Evolutionary conservation across 495 filamentous ascomycete genomes (phyloP).

Genomic region (Aspergillus cristatus): DNA sequence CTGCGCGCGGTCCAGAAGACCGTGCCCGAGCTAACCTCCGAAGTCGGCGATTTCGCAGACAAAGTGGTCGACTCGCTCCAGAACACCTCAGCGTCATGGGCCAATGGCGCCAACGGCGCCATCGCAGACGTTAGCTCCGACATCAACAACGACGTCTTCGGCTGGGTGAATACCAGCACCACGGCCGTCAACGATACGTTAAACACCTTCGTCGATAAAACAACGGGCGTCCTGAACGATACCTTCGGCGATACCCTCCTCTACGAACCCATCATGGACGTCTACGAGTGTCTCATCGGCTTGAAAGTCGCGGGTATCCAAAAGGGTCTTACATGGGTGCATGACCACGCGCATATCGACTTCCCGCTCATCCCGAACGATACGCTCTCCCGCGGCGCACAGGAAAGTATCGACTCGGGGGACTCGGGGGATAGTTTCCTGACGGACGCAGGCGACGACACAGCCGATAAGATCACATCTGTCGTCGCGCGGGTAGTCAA

Average conservation of each 20-base stretch:
- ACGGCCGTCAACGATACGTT: conserved; percentile 76
- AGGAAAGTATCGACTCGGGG: conserved; percentile 44
- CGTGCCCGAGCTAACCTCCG: conserved; percentile 60
- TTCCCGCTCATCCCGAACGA: conserved; percentile 72
- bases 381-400: conserved; percentile 75
- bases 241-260: conserved; percentile 79
- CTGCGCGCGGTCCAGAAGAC: conserved; percentile 63
- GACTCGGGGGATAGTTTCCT: conserved; percentile 59
- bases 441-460: conserved; percentile 53
- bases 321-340: conserved; percentile 80
- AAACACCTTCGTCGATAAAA: conserved; percentile 67
- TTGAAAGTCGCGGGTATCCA: conserved; percentile 68
- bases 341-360: conserved; percentile 71
- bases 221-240: conserved; percentile 56
- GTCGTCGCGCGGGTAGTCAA: conserved; percentile 58
- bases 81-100: conserved; percentile 69
- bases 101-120: conserved; percentile 62
- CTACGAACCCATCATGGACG: conserved; percentile 57
- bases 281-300: conserved; percentile 69
- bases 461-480: conserved; percentile 70
- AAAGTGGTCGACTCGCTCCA: conserved; percentile 65
- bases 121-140: conserved; percentile 57
- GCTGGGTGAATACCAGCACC: conserved; percentile 81
- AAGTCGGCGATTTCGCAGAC: conserved; percentile 76
- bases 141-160: conserved; percentile 76